A percentile compares a stretch with the other conserved stretches of the same genome.
These are phyloP conservation scores for Nakazawaea peltata DNA, from an alignment of 805 yeast species.

Conservation along the genomic window DNA sequence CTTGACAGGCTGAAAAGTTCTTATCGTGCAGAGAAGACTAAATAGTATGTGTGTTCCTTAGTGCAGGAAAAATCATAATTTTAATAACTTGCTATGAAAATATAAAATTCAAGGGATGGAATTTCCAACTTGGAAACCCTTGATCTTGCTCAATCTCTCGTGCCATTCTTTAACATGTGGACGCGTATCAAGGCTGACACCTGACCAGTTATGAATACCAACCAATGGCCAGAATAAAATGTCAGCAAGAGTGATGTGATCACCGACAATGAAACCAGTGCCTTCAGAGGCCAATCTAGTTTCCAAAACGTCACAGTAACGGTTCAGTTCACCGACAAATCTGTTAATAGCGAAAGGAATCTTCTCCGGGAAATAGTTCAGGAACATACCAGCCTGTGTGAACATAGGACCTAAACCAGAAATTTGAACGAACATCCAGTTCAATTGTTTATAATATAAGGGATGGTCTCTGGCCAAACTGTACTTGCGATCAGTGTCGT, in stretches of 20 bases:
- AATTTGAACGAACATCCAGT: conserved; percentile 49
- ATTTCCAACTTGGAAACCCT: conserved; percentile 7
- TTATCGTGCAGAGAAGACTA: too few species aligned
- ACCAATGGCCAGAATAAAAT: conserved; percentile 43
- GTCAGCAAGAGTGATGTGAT: conserved; percentile 54
- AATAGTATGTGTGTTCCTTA: too few species aligned
- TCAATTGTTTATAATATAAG: conserved; percentile 43
- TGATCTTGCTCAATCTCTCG: conserved; percentile 4
- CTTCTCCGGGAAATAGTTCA: conserved; percentile 36
- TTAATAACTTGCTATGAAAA: too few species aligned
- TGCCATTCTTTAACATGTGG: conserved; percentile 5
- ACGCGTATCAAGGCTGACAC: conserved; percentile 1
- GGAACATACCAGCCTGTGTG: conserved; percentile 51
- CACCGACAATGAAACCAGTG: conserved; percentile 52
- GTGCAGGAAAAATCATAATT: too few species aligned
- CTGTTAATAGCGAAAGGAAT: conserved; percentile 46
- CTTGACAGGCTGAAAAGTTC: too few species aligned
- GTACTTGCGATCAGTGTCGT: conserved; percentile 44
- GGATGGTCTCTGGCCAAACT: conserved; percentile 29
- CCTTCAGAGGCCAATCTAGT: conserved; percentile 36
- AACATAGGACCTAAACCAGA: conserved; percentile 56
- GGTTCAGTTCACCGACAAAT: conserved; percentile 39
- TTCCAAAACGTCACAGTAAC: conserved; percentile 49
- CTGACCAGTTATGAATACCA: conserved; percentile 2
- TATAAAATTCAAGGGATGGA: too few species aligned